Base-by-base conservation (phyloP, 306 rosid species). In the Vigna nakashimae region DNA sequence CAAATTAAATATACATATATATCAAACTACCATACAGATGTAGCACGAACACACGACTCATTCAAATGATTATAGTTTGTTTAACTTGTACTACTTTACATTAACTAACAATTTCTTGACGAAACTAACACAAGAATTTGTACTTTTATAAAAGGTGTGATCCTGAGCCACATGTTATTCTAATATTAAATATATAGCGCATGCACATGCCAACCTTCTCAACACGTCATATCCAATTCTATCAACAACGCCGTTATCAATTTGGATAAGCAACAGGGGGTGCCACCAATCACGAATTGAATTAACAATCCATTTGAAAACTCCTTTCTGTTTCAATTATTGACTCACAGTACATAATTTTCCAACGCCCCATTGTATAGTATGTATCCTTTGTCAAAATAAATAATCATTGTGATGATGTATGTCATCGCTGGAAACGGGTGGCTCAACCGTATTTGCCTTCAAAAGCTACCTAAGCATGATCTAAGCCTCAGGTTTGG, bases 241-340 rank as follows among this genome's bases (percentile, higher is more conserved):
- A 55, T 26, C 68, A 30, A 48, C 22, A 15, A 12, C 53, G 65
- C 66, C 76, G 84, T 84, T 73, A 81, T 82, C 88, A 32, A 72
- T 87, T 74, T 49, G 84, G 89, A 82, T 87, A 87, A 89, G 90
- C 75, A 78, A 78, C 78, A 65, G 58, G 20, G 30, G 43, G 42
- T 71, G 56, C 76, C 49, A 45, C 68, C 69, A 65, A 42, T 40
- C 15, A 59, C 30, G 13, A 34, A 70, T 72, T 34, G 46, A 72
- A 48, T 66, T 51, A 81, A 76, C 11, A 74, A 17, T n/a, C 48
- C 7, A 81, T 69, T 74, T 77, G 69, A 18, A 69, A 65, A 52
- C 24, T 43, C 48, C 40, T n/a, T 63, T 57, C 13, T 69, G 72
- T 20, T 76, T 80, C 85, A 83, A 86, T 86, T 83, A 83, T 82